Evolutionary conservation across 2,329 filamentous ascomycete species (phyloP).

Genomic region (Sclerotinia spermophila): DNA sequence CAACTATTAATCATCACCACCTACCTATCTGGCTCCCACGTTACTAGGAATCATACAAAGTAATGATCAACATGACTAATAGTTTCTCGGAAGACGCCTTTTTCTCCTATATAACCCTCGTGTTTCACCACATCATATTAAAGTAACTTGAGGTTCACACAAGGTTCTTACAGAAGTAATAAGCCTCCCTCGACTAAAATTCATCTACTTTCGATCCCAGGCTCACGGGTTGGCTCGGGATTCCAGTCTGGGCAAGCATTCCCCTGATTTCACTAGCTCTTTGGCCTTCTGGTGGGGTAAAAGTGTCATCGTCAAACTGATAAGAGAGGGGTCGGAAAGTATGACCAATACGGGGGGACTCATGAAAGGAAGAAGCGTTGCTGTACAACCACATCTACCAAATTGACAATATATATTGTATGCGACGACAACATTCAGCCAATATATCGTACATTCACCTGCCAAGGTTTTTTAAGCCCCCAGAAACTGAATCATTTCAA

Average conservation of each 20-base stretch:
- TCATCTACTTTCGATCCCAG: background rate
- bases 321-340: conserved; percentile 11
- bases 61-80: background rate
- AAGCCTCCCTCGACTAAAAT: background rate
- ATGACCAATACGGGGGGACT: background rate
- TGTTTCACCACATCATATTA: background rate
- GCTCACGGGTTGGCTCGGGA: conserved; percentile 5
- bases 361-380: conserved; percentile 14
- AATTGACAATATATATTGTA: conserved; percentile 2
- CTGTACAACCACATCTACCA: conserved; percentile 6
- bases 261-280: conserved; percentile 3
- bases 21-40: background rate
- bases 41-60: background rate
- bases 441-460: background rate
- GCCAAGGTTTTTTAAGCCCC: background rate
- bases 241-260: conserved; percentile 3
- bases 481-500: background rate
- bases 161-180: background rate
- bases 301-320: conserved; percentile 8
- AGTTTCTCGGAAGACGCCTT: background rate
- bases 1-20: background rate
- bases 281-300: background rate
- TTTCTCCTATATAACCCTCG: background rate
- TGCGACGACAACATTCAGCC: conserved; percentile 15
- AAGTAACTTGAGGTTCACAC: background rate